These are phyloP conservation scores for Penicillium canariense DNA, from an alignment of 495 filamentous ascomycete species.

Conservation along the genomic window DNA sequence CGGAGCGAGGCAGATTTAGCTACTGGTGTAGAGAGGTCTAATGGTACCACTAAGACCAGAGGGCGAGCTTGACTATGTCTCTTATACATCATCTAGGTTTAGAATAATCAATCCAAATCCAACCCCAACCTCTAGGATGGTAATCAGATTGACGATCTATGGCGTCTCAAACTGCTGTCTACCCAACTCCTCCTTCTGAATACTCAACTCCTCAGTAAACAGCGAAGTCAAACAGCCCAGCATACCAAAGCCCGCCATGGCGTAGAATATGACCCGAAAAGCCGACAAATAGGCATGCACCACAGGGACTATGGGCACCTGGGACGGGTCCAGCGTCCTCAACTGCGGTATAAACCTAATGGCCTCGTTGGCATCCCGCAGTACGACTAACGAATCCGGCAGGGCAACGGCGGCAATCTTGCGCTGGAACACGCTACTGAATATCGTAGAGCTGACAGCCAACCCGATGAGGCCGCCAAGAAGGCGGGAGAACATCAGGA, in stretches of 20 bases:
- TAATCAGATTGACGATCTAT: no score
- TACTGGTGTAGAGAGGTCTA: no score
- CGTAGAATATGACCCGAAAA: conserved; percentile 1
- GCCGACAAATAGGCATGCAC: neutral
- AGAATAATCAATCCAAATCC: no score
- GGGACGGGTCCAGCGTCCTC: neutral
- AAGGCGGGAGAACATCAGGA: conserved; percentile 36
- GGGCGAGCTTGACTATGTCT: no score
- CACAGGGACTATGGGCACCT: neutral
- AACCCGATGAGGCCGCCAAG: conserved; percentile 40
- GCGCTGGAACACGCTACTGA: neutral
- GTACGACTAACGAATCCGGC: conserved; percentile 33
- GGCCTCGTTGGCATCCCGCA: conserved; percentile 40
- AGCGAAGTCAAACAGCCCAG: conserved; percentile 4
- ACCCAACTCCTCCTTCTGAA: conserved; percentile 3
- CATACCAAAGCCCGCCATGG: neutral
- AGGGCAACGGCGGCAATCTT: conserved; percentile 15
- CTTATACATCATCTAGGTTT: no score
- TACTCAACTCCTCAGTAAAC: neutral
- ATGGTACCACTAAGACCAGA: no score
- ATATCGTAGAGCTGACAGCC: conserved; percentile 19
- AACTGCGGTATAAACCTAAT: conserved; percentile 8
- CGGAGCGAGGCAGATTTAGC: no score
- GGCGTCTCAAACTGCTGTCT: neutral
- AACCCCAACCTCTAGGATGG: no score